Percentiles rank a stretch among this genome's conserved stretches.
phyloP scores from a whole-genome alignment of 768 basidiomycete genomes.

The Pulveroboletus ravenelii region DNA sequence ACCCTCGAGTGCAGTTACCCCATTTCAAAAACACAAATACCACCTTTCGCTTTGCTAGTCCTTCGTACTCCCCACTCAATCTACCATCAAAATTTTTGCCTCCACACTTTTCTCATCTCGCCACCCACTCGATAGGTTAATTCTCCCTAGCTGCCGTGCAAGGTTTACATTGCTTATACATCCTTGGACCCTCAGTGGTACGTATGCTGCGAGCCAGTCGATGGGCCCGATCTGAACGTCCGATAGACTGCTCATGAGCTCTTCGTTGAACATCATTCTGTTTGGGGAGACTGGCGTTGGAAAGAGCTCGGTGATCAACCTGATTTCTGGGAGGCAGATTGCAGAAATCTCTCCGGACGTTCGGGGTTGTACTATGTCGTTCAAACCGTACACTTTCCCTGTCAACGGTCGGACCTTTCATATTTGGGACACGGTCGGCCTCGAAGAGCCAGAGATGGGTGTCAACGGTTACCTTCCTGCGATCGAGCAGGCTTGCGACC shows the following conservation, averaged over 20 bases:
- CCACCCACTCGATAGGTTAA: not conserved
- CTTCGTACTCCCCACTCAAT: not conserved
- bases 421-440: slow-evolving; percentile 36
- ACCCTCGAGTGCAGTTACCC: not conserved
- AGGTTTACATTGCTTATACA: not conserved
- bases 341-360: slow-evolving; percentile 26
- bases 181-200: slow-evolving; percentile 6
- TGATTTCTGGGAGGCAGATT: slow-evolving; percentile 25
- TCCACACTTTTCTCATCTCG: not conserved
- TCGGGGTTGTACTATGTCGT: slow-evolving; percentile 37
- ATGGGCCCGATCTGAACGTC: slow-evolving; percentile 16
- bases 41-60: not conserved
- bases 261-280: slow-evolving; percentile 35
- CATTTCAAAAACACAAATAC: slow-evolving; percentile 16
- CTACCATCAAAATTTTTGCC: not conserved
- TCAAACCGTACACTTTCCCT: slow-evolving; percentile 23
- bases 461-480: slow-evolving; percentile 25
- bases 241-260: slow-evolving; percentile 15
- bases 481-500: slow-evolving; percentile 27
- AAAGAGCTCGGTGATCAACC: slow-evolving; percentile 34
- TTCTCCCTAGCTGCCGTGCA: not conserved
- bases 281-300: slow-evolving; percentile 42
- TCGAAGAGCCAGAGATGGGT: slow-evolving; percentile 29
- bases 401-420: slow-evolving; percentile 14
- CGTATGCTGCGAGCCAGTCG: slow-evolving; percentile 2